Conservation (phyloP, 306 rosid genomes). For the Benincasa hispida region DNA sequence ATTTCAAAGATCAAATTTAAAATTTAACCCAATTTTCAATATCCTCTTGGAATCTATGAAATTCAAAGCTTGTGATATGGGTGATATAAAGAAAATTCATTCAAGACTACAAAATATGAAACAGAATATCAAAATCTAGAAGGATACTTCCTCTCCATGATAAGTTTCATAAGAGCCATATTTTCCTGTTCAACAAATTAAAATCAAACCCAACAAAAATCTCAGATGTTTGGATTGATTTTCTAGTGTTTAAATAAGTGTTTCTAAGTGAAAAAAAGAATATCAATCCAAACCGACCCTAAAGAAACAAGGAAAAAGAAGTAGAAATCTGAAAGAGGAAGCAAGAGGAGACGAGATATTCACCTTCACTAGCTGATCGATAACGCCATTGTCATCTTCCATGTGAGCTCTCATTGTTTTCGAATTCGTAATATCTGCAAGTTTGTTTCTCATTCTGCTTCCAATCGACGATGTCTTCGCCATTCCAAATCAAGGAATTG, state of each 20-base stretch:
- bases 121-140: background rate
- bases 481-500: constrained; percentile 11
- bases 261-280: too few species aligned
- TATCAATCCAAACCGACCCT: too few species aligned
- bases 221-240: too few species aligned
- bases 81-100: too few species aligned
- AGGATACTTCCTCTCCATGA: constrained; percentile 73
- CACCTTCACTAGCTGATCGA: constrained; percentile 63
- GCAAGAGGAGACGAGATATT: background rate
- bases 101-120: too few species aligned
- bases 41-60: background rate
- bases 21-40: too few species aligned
- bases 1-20: too few species aligned
- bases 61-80: background rate
- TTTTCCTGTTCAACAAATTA: constrained; percentile 47
- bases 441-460: constrained; percentile 48
- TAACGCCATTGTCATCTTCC: constrained; percentile 19
- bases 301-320: background rate
- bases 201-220: constrained; percentile 1
- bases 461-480: constrained; percentile 50
- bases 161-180: constrained; percentile 32
- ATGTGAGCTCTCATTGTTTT: constrained; percentile 13
- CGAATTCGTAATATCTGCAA: constrained; percentile 63
- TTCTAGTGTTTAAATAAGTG: too few species aligned
- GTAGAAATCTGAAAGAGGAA: background rate